These are phyloP conservation scores for Mucor velutinosus DNA, from an alignment of 371 early-diverging fungal species.

Conservation along the genomic window DNA sequence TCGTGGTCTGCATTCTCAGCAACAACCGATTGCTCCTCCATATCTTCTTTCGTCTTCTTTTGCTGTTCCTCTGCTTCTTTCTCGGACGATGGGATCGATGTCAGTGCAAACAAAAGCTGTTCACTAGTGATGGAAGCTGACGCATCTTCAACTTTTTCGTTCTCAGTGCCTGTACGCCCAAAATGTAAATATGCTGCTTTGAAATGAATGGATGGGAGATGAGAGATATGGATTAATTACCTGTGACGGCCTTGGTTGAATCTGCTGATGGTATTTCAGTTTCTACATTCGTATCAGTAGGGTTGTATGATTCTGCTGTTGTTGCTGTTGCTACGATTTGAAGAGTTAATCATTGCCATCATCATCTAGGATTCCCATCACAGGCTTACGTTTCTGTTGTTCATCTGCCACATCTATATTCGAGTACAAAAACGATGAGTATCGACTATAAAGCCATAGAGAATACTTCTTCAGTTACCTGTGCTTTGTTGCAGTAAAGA, in stretches of 20 bases:
- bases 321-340: neutral
- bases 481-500: neutral
- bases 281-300: neutral
- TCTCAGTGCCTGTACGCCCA: neutral
- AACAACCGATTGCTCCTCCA: neutral
- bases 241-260: conserved; percentile 15
- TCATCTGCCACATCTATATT: neutral
- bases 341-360: neutral
- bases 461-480: neutral
- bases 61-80: neutral
- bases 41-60: neutral
- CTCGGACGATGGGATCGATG: conserved; percentile 27
- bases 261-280: conserved; percentile 17
- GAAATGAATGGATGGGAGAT: neutral
- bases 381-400: neutral
- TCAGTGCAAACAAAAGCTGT: conserved; percentile 38
- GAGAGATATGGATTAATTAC: conserved; percentile 3
- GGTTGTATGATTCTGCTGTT: neutral
- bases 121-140: conserved; percentile 33
- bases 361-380: neutral
- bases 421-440: neutral
- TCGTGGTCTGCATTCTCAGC: neutral
- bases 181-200: neutral
- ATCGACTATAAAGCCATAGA: neutral
- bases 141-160: neutral